Conservation (phyloP, 306 rosid genomes). For the Gillenia trifoliata region DNA sequence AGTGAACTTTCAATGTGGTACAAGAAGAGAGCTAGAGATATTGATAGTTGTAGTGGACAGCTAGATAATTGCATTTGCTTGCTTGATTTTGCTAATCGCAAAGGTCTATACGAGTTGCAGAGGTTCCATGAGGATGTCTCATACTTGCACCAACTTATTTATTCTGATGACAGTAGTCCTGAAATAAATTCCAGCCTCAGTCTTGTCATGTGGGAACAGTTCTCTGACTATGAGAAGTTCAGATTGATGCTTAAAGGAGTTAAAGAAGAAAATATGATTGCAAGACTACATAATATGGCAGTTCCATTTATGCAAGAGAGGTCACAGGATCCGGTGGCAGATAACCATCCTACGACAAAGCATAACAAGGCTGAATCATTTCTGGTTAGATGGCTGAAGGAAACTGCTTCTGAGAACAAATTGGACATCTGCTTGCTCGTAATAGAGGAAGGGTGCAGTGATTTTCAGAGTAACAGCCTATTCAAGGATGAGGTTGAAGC, state of each 20-base stretch:
- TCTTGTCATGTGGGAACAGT: constrained; percentile 69
- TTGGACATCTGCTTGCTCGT: constrained; percentile 74
- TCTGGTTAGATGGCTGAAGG: constrained; percentile 91
- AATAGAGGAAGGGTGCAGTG: constrained; percentile 80
- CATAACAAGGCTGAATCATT: constrained; percentile 54
- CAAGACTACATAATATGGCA: constrained; percentile 63
- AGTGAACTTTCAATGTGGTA: constrained; percentile 72
- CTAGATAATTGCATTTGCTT: constrained; percentile 75
- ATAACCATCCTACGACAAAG: constrained; percentile 27
- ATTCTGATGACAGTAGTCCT: constrained; percentile 54
- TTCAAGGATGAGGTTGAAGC: constrained; percentile 77
- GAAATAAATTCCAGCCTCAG: constrained; percentile 41
- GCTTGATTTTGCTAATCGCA: constrained; percentile 71
- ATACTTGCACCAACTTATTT: constrained; percentile 70
- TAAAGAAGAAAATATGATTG: constrained; percentile 58
- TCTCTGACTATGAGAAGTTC: constrained; percentile 76
- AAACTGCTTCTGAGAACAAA: constrained; percentile 68
- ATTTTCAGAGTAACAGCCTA: constrained; percentile 43
- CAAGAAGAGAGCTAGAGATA: constrained; percentile 70
- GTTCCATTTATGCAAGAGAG: constrained; percentile 74
- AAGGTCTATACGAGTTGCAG: constrained; percentile 73
- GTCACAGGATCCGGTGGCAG: constrained; percentile 30
- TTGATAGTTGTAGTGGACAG: constrained; percentile 85
- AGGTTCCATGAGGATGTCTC: constrained; percentile 63
- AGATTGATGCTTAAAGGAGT: constrained; percentile 84